Conservation (phyloP, 768 basidiomycete genomes). For the Lyophyllum decastes region DNA sequence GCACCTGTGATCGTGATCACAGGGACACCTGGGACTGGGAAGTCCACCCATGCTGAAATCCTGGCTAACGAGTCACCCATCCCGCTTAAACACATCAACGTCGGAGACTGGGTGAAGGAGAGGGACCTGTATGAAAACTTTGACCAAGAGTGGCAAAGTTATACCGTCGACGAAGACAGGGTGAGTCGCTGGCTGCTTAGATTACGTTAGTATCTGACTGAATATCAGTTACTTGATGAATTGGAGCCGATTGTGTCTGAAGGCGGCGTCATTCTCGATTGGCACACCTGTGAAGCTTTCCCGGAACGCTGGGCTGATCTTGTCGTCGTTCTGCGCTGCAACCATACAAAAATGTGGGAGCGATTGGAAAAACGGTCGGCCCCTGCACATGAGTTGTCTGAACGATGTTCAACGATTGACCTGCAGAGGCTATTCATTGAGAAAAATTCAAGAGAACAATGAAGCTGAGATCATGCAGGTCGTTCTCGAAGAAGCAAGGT, state of each 20-base stretch:
- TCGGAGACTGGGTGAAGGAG: conserved; percentile 89
- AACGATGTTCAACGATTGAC: conserved; percentile 3
- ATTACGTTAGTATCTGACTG: background rate
- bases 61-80: conserved; percentile 71
- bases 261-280: conserved; percentile 88
- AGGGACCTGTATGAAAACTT: conserved; percentile 78
- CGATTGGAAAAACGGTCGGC: conserved; percentile 86
- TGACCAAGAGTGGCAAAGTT: conserved; percentile 95
- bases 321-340: conserved; percentile 88
- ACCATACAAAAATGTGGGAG: conserved; percentile 87
- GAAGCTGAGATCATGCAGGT: conserved; percentile 98
- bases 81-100: conserved; percentile 80
- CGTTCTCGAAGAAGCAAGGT: conserved; percentile 83
- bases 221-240: conserved; percentile 77
- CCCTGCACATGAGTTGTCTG: background rate
- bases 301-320: conserved; percentile 97
- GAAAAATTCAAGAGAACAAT: conserved; percentile 98
- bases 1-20: conserved; percentile 80
- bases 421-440: conserved; percentile 77
- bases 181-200: conserved; percentile 40
- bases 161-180: conserved; percentile 95
- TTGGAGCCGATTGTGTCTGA: conserved; percentile 68
- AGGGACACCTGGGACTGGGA: conserved; percentile 94
- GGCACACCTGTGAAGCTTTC: conserved; percentile 93
- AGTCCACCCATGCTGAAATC: conserved; percentile 90